Conservation (phyloP, 495 filamentous ascomycete genomes). For the Astrothelium subdiscretum region DNA sequence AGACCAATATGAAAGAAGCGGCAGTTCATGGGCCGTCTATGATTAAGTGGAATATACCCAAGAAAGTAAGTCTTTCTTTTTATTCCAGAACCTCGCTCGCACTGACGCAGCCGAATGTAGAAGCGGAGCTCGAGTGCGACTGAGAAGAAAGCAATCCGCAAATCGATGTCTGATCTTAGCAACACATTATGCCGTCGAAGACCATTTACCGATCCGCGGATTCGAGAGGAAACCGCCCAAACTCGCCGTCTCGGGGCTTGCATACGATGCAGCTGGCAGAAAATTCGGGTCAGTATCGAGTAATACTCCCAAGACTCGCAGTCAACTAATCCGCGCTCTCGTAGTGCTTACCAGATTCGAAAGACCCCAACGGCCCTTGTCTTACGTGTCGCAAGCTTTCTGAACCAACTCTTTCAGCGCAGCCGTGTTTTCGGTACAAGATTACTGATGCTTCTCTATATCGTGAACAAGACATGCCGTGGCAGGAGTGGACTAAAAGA, state of each 20-base stretch:
- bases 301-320: background rate
- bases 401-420: background rate
- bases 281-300: background rate
- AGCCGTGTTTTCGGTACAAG: background rate
- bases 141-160: background rate
- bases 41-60: background rate
- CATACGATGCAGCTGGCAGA: background rate
- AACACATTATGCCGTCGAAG: background rate
- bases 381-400: background rate
- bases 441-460: background rate
- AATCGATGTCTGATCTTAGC: background rate
- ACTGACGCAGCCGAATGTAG: background rate
- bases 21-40: background rate
- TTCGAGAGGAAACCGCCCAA: background rate
- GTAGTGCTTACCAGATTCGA: background rate
- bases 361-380: background rate
- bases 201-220: background rate
- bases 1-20: background rate
- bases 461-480: background rate
- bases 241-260: background rate
- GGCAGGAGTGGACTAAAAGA: background rate
- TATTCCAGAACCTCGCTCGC: background rate
- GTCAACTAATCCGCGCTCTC: background rate
- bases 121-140: background rate
- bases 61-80: background rate